phyloP scores from a whole-genome alignment of 2,329 filamentous ascomycete species.

The Pyrenophora teres region DNA sequence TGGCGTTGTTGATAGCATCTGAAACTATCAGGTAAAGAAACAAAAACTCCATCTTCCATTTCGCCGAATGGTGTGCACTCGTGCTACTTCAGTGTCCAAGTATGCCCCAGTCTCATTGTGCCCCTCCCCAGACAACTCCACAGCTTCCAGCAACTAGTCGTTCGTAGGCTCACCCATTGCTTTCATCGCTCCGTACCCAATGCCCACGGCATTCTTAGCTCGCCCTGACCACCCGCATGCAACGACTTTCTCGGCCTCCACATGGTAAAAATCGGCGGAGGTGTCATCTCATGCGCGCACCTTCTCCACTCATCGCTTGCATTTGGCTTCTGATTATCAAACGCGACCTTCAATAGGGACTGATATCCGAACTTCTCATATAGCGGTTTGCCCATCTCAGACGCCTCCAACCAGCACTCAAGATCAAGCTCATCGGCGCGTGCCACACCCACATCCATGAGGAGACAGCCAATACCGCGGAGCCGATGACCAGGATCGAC shows the following conservation, averaged over 20 bases:
- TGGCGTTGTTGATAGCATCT: no score
- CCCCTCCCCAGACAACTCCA: not conserved
- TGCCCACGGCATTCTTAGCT: slow-evolving; percentile 32
- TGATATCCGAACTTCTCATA: slow-evolving; percentile 44
- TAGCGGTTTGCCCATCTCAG: slow-evolving; percentile 42
- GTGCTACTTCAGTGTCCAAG: no score
- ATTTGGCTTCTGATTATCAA: slow-evolving; percentile 32
- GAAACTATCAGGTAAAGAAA: no score
- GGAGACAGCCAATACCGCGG: slow-evolving; percentile 42
- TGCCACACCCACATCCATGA: slow-evolving; percentile 43
- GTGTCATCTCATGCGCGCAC: slow-evolving; percentile 41
- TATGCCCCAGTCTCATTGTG: not conserved
- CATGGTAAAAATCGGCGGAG: slow-evolving; percentile 37
- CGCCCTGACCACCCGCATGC: slow-evolving; percentile 16
- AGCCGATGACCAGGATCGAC: slow-evolving; percentile 44
- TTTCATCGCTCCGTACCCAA: slow-evolving; percentile 1
- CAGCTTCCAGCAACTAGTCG: not conserved
- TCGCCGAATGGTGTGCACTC: no score
- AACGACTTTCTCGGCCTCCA: slow-evolving; percentile 38
- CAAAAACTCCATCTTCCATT: no score
- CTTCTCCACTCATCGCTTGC: slow-evolving; percentile 41
- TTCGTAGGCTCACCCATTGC: not conserved
- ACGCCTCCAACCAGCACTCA: slow-evolving; percentile 48
- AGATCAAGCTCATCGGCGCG: slow-evolving; percentile 42
- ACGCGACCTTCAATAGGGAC: slow-evolving; percentile 35